Evolutionary conservation across 1,284 basidiomycete species (phyloP).

Genomic region (Irpex sp.): DNA sequence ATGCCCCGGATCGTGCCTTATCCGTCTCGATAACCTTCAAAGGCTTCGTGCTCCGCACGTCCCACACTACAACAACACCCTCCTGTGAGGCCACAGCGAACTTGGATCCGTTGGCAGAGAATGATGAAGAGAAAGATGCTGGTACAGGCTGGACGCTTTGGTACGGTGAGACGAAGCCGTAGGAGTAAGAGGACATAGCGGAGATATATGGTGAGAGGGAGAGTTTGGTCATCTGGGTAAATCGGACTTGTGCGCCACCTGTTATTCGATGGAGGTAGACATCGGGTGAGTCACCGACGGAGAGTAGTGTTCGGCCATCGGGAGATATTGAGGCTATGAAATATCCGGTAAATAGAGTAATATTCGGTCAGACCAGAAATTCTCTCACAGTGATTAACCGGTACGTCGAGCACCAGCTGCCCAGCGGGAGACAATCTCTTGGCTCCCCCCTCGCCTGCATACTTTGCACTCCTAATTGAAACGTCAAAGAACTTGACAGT

Average conservation of each 20-base stretch:
- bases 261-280: constrained; percentile 70
- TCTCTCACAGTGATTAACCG: constrained; percentile 58
- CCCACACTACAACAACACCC: constrained; percentile 77
- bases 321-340: constrained; percentile 73
- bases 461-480: constrained; percentile 32
- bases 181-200: constrained; percentile 14
- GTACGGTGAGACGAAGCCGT: constrained; percentile 25
- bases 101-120: constrained; percentile 73
- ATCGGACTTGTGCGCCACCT: constrained; percentile 50
- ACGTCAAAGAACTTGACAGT: constrained; percentile 74
- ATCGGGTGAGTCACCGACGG: constrained; percentile 81
- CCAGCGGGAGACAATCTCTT: constrained; percentile 46
- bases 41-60: constrained; percentile 66
- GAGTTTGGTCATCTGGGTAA: constrained; percentile 51
- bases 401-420: constrained; percentile 54
- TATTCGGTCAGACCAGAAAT: constrained; percentile 6
- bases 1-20: constrained; percentile 32
- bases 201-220: constrained; percentile 48
- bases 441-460: constrained; percentile 10
- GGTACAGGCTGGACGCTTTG: constrained; percentile 34
- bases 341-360: constrained; percentile 9
- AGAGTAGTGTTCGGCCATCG: constrained; percentile 76
- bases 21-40: constrained; percentile 61
- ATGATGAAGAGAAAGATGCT: constrained; percentile 81
- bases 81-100: constrained; percentile 87